Conservation (phyloP, 1,139 yeast species). For the Oligophagozyma castellii region DNA sequence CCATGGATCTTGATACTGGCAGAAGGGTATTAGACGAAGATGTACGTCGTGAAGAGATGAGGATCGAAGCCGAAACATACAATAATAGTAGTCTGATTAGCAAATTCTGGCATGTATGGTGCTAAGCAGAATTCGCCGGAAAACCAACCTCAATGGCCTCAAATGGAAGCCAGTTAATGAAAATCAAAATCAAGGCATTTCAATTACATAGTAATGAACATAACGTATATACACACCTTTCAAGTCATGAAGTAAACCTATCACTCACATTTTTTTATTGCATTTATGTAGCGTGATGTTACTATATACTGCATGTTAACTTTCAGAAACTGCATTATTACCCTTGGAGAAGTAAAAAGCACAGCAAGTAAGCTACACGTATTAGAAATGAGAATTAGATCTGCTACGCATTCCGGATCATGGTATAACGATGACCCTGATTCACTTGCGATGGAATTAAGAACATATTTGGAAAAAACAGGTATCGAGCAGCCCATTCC, state of each 20-base stretch:
- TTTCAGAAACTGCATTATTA: no score
- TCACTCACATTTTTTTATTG: no score
- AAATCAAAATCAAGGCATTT: no score
- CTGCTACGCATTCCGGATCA: constrained; percentile 78
- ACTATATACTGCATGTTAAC: no score
- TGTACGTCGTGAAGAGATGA: constrained; percentile 49
- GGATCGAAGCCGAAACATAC: constrained; percentile 42
- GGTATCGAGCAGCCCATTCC: constrained; percentile 17
- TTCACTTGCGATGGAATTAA: constrained; percentile 37
- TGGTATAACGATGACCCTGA: constrained; percentile 55
- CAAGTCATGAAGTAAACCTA: no score
- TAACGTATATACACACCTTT: no score
- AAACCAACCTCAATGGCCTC: no score
- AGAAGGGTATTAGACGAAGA: constrained; percentile 58
- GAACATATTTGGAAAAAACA: constrained; percentile 28
- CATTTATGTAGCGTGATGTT: no score
- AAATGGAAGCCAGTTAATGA: no score
- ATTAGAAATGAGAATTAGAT: constrained; percentile 34
- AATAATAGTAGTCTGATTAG: constrained; percentile 38
- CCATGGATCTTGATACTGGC: constrained; percentile 56
- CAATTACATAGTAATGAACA: no score
- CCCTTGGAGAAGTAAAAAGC: no score
- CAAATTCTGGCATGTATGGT: constrained; percentile 44
- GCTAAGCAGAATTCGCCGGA: no score
- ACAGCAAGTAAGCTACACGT: constrained; percentile 7